Base-by-base conservation (phyloP, 768 basidiomycete species). In the Cystofilobasidium bisporidii region DNA sequence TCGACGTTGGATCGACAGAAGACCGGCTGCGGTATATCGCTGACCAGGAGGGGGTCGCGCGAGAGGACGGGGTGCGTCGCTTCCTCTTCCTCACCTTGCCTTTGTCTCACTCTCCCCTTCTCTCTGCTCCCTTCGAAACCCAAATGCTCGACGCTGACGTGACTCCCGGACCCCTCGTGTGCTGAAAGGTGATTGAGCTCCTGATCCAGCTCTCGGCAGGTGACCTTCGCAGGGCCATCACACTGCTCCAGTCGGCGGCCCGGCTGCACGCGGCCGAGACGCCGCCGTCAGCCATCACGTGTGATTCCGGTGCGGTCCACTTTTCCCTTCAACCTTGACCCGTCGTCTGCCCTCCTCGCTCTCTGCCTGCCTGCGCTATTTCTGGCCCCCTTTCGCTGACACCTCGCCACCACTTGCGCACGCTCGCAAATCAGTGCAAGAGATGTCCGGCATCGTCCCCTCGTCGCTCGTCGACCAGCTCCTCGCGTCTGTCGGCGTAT, bases 401-500 rank as follows among this genome's bases (percentile, higher is more conserved):
- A 1, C 9, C 0, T 11, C 50, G 4, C 1, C 32, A 4, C n/a
- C n/a, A 22, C 15, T 66, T n/a, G 14, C 22, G 47, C 40, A 28
- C 58, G 32, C 57, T 65, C 40, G 65, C 64, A n/a, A 33, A 20
- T 0, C 67, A 77, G 77, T 98, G 17, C 90, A 97, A 76, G 96
- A 99, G 78, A 98, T 98, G 64, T 93, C 93, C 0, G 96, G 96
- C 0, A 88, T 96, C 30, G 90, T 97, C 0, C 96, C 94, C 0
- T 84, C 85, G 70, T 69, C 73, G 17, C 83, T 89, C 1, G 83
- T 98, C 56, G 79, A 82, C 20, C 80, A 82, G 57, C 86, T 98
- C 69, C 87, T 87, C 0, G 74, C 76, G 22, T 81, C 84, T 0
- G 76, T 97, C 30, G 92, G 92, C 3, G 80, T 97, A 20, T 87